Evolutionary conservation across 805 yeast genomes (phyloP).

Genomic region (Lipomyces lipofer): DNA sequence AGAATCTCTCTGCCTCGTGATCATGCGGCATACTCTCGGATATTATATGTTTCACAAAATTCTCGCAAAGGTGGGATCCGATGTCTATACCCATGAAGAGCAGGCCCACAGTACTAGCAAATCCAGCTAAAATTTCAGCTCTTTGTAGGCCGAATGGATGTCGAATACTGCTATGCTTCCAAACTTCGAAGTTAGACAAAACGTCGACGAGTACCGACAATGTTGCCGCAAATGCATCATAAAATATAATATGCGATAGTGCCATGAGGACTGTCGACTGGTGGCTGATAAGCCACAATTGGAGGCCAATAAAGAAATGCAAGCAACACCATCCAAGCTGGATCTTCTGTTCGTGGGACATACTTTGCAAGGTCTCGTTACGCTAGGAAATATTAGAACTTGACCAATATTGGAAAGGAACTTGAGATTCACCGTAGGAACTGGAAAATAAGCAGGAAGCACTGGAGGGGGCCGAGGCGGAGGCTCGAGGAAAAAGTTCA

Average conservation of each 20-base stretch:
- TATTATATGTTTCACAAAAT: slow-evolving; percentile 41
- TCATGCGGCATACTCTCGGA: slow-evolving; percentile 22
- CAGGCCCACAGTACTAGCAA: slow-evolving; percentile 80
- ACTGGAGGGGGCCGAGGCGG: slow-evolving; percentile 65
- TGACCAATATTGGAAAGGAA: too few species aligned
- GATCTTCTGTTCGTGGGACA: slow-evolving; percentile 57
- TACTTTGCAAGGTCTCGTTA: slow-evolving; percentile 61
- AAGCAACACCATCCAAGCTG: slow-evolving; percentile 59
- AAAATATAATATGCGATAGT: slow-evolving; percentile 81
- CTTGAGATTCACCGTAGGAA: slow-evolving; percentile 69
- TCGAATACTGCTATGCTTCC: slow-evolving; percentile 78
- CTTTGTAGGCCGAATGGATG: slow-evolving; percentile 95
- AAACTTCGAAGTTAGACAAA: slow-evolving; percentile 87
- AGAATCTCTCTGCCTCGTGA: slow-evolving; percentile 26
- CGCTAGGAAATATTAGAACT: slow-evolving; percentile 37
- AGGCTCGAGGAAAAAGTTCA: slow-evolving; percentile 95
- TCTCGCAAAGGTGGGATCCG: slow-evolving; percentile 83
- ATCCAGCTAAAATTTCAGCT: slow-evolving; percentile 81
- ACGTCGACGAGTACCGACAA: slow-evolving; percentile 71
- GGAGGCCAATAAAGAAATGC: slow-evolving; percentile 57
- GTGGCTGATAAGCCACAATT: slow-evolving; percentile 61
- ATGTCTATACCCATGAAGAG: slow-evolving; percentile 90
- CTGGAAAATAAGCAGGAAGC: slow-evolving; percentile 64
- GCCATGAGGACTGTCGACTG: slow-evolving; percentile 65
- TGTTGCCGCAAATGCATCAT: slow-evolving; percentile 78